phyloP scores from a whole-genome alignment of 1,284 basidiomycete species.

The Apiotrichum sp. region DNA sequence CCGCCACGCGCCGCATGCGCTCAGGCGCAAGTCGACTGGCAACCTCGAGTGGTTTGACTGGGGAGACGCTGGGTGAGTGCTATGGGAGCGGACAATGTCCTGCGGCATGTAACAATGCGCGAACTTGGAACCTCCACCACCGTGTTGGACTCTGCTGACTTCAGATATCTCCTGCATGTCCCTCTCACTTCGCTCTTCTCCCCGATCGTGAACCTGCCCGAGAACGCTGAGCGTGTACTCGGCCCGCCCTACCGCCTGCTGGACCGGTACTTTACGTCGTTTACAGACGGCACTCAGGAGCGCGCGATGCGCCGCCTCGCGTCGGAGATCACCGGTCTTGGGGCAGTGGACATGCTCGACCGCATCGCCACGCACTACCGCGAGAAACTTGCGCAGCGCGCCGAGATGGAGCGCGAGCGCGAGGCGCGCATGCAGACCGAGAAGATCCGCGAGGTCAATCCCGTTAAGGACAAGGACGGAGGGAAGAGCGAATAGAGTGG shows the following conservation, averaged over 20 bases:
- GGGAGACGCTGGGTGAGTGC: constrained; percentile 39
- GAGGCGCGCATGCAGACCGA: constrained; percentile 13
- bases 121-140: too few species aligned
- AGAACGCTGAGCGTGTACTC: constrained; percentile 17
- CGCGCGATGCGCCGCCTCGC: background rate
- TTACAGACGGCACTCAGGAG: constrained; percentile 31
- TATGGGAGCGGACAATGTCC: background rate
- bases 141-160: background rate
- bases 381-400: background rate
- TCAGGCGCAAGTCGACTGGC: constrained; percentile 13
- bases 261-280: constrained; percentile 22
- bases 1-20: constrained; percentile 16
- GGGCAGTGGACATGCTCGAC: constrained; percentile 23
- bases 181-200: constrained; percentile 32
- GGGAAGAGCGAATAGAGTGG: constrained; percentile 6
- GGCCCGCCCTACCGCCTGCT: constrained; percentile 28
- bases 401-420: constrained; percentile 1
- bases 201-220: constrained; percentile 26
- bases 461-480: constrained; percentile 18
- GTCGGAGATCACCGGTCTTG: constrained; percentile 9
- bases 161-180: constrained; percentile 19
- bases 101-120: too few species aligned
- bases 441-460: background rate
- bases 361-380: constrained; percentile 14
- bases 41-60: constrained; percentile 32